Evolutionary conservation across 2,329 filamentous ascomycete genomes (phyloP).

Genomic region (Colletotrichum lini): DNA sequence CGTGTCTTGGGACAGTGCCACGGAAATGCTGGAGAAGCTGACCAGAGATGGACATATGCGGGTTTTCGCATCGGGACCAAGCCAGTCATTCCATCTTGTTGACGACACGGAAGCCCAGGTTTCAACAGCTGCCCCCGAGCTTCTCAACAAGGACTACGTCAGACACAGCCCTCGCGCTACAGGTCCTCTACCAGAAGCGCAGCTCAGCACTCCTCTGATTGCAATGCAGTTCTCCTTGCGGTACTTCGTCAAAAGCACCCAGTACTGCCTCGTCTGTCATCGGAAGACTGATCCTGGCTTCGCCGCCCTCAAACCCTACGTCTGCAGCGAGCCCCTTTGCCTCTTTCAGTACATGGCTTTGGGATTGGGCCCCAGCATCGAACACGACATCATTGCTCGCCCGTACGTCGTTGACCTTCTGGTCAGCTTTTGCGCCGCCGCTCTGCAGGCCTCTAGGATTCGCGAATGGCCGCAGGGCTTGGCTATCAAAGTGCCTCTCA

Average conservation of each 20-base stretch:
- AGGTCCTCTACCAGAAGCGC: slow-evolving; percentile 42
- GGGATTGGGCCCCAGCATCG: slow-evolving; percentile 88
- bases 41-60: slow-evolving; percentile 30
- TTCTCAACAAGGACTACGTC: slow-evolving; percentile 30
- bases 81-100: background rate
- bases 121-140: slow-evolving; percentile 19
- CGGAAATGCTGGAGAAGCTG: slow-evolving; percentile 22
- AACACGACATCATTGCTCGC: slow-evolving; percentile 85
- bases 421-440: slow-evolving; percentile 83
- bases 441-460: slow-evolving; percentile 58
- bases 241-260: slow-evolving; percentile 84
- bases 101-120: slow-evolving; percentile 19
- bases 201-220: slow-evolving; percentile 66
- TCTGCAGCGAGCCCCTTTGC: slow-evolving; percentile 83
- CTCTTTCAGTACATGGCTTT: slow-evolving; percentile 90
- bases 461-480: slow-evolving; percentile 62
- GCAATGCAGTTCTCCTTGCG: slow-evolving; percentile 83
- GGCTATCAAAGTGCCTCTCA: slow-evolving; percentile 51
- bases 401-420: slow-evolving; percentile 89
- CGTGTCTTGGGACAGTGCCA: slow-evolving; percentile 42
- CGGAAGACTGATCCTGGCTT: slow-evolving; percentile 73
- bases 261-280: slow-evolving; percentile 91
- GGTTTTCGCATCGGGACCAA: background rate
- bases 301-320: slow-evolving; percentile 81
- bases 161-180: slow-evolving; percentile 37